Evolutionary conservation across 495 filamentous ascomycete species (phyloP).

Genomic region (Neurospora sp.): DNA sequence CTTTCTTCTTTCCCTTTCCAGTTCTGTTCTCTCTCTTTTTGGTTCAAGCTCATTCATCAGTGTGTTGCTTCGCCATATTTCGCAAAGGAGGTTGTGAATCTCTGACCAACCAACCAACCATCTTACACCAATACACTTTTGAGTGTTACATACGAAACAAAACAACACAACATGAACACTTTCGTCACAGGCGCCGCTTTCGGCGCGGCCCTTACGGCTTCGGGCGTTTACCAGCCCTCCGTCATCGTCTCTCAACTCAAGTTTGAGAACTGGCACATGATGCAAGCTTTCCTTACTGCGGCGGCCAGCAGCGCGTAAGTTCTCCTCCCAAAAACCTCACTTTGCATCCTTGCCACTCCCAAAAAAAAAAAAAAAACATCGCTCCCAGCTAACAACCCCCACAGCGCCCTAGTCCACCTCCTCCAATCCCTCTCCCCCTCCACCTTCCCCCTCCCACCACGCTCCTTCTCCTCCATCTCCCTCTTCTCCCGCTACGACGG

Average conservation of each 20-base stretch:
- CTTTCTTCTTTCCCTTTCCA: neutral
- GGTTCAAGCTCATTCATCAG: neutral
- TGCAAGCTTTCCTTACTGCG: conserved; percentile 46
- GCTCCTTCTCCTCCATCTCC: conserved; percentile 25
- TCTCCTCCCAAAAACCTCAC: neutral
- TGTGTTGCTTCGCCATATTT: neutral
- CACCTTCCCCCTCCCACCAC: conserved; percentile 23
- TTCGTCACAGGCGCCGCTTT: conserved; percentile 39
- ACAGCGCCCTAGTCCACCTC: conserved; percentile 22
- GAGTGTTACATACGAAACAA: neutral
- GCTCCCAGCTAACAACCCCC: neutral
- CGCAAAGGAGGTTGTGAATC: neutral
- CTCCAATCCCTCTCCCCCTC: conserved; percentile 21
- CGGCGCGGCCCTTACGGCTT: conserved; percentile 42
- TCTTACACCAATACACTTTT: neutral
- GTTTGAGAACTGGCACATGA: conserved; percentile 46
- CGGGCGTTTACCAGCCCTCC: conserved; percentile 42
- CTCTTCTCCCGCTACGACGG: conserved; percentile 38
- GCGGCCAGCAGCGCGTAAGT: conserved; percentile 46
- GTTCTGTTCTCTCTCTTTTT: neutral
- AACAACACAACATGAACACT: conserved; percentile 10
- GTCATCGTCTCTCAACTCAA: conserved; percentile 45
- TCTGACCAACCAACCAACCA: neutral
- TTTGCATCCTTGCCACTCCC: too few species aligned
- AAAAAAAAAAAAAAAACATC: too few species aligned